Evolutionary conservation across 768 basidiomycete genomes (phyloP).

Genomic region (Calocera cornea): DNA sequence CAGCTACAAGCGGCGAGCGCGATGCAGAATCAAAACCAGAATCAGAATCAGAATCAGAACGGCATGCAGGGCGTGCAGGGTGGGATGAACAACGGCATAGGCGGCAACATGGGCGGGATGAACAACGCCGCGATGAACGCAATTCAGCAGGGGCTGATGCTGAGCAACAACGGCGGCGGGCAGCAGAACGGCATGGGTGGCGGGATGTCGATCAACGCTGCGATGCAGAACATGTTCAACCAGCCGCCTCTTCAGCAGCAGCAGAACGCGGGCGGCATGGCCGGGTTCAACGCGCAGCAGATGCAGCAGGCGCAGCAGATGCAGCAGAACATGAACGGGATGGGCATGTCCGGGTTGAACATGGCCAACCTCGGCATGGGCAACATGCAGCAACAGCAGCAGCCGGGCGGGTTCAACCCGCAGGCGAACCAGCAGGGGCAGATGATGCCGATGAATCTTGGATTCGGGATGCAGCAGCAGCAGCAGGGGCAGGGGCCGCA

Average conservation of each 20-base stretch:
- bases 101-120: neutral
- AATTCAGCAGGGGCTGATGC: neutral
- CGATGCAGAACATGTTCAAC: conserved; percentile 4
- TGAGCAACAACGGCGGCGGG: neutral
- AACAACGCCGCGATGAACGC: neutral
- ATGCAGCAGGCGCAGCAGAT: neutral
- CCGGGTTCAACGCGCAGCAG: neutral
- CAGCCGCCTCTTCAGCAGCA: neutral
- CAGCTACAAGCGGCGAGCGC: neutral
- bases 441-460: neutral
- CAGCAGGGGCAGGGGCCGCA: neutral
- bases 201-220: neutral
- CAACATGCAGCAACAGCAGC: neutral
- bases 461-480: neutral
- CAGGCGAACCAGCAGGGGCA: neutral
- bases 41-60: no score
- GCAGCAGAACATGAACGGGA: neutral
- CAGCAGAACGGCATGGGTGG: neutral
- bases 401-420: neutral
- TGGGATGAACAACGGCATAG: neutral
- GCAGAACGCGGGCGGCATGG: neutral
- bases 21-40: neutral
- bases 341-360: neutral
- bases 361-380: neutral
- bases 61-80: neutral